These are phyloP conservation scores for Globisporangium ultimum DNA, from an alignment of 352 stramenopile genomes.

Conservation along the genomic window DNA sequence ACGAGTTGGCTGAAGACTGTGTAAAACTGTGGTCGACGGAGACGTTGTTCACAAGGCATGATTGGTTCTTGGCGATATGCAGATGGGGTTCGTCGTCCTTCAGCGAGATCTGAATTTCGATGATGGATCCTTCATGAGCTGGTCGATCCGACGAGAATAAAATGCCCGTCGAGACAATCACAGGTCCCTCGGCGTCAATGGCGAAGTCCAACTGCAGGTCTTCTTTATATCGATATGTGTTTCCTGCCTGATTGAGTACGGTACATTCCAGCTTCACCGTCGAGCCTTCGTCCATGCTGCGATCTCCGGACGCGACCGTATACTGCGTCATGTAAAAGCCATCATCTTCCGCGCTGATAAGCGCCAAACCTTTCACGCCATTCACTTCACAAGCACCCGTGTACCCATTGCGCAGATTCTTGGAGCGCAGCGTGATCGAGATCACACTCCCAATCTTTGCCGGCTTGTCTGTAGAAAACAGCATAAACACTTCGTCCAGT, in stretches of 20 bases:
- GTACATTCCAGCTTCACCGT: constrained; percentile 42
- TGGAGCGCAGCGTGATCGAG: constrained; percentile 45
- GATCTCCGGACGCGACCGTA: constrained; percentile 39
- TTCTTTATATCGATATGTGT: constrained; percentile 34
- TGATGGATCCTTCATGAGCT: constrained; percentile 59
- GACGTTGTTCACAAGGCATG: constrained; percentile 58
- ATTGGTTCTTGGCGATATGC: constrained; percentile 26
- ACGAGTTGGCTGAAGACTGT: constrained; percentile 37
- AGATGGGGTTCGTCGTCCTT: constrained; percentile 37
- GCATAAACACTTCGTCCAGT: constrained; percentile 49
- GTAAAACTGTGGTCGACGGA: constrained; percentile 53
- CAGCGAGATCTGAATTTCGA: constrained; percentile 55
- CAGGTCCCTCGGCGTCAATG: constrained; percentile 49
- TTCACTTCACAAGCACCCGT: constrained; percentile 51
- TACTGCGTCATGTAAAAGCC: constrained; percentile 72
- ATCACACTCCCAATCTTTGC: constrained; percentile 53
- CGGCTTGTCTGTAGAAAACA: constrained; percentile 59
- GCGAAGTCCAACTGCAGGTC: constrained; percentile 39
- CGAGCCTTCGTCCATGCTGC: constrained; percentile 22
- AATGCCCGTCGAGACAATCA: constrained; percentile 38
- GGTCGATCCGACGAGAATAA: constrained; percentile 59
- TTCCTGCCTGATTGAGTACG: constrained; percentile 36
- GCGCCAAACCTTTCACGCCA: constrained; percentile 29
- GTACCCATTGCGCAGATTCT: constrained; percentile 37
- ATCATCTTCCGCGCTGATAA: constrained; percentile 45